Percentiles rank a stretch among this genome's conserved stretches.
These are phyloP conservation scores for Pythium phragmiticola DNA, from an alignment of 352 stramenopile species.

Conservation along the genomic window DNA sequence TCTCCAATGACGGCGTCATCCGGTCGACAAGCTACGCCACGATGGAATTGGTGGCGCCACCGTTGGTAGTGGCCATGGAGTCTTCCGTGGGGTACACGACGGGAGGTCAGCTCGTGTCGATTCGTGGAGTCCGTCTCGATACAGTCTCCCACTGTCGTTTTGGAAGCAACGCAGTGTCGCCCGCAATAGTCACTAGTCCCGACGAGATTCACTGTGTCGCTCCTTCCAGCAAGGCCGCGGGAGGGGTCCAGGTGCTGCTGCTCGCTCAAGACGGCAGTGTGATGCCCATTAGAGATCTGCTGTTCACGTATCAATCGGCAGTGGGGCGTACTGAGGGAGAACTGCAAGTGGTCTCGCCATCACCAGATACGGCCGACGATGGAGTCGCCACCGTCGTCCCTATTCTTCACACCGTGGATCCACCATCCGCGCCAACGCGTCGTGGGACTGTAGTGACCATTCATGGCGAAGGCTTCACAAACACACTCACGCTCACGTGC, in stretches of 20 bases:
- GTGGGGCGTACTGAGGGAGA: slow-evolving; percentile 21
- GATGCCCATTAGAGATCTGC: slow-evolving; percentile 35
- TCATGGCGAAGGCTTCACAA: slow-evolving; percentile 69
- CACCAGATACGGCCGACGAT: neutral
- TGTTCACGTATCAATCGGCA: slow-evolving; percentile 47
- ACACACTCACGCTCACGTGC: slow-evolving; percentile 73
- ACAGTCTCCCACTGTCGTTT: slow-evolving; percentile 75
- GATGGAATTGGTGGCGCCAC: slow-evolving; percentile 49
- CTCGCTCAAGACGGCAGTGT: slow-evolving; percentile 34
- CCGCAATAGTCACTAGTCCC: slow-evolving; percentile 20
- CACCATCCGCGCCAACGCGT: slow-evolving; percentile 17
- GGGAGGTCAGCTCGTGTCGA: slow-evolving; percentile 40
- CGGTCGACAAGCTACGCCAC: slow-evolving; percentile 40
- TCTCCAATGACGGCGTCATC: slow-evolving; percentile 52
- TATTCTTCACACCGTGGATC: slow-evolving; percentile 19
- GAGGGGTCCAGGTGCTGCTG: slow-evolving; percentile 43
- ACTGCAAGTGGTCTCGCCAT: slow-evolving; percentile 4
- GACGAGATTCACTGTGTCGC: slow-evolving; percentile 29
- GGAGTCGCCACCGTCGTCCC: slow-evolving; percentile 3
- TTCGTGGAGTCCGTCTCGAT: slow-evolving; percentile 54
- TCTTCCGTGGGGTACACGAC: slow-evolving; percentile 30
- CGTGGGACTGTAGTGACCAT: slow-evolving; percentile 77
- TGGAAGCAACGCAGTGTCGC: slow-evolving; percentile 27
- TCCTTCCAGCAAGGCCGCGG: slow-evolving; percentile 21
- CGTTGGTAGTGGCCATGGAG: slow-evolving; percentile 39